Conservation (phyloP, 768 basidiomycete genomes). For the Leucosporidium scottii region DNA sequence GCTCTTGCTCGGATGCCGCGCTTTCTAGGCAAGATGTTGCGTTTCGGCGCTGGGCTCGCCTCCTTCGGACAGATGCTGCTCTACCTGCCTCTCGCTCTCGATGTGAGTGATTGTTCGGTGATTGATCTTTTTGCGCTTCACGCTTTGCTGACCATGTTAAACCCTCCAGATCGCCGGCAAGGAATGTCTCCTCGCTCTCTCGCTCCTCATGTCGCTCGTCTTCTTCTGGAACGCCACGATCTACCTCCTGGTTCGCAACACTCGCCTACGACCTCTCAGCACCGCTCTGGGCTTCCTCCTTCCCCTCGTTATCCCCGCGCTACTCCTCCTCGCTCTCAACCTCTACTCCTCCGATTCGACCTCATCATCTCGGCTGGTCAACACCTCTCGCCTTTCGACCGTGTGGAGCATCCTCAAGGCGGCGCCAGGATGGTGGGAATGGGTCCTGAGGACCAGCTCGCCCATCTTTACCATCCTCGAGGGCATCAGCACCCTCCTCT, state of each 20-base stretch:
- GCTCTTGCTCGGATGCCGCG: not conserved
- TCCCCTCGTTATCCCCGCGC: constrained; percentile 31
- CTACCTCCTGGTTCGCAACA: constrained; percentile 28
- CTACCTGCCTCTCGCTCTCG: constrained; percentile 38
- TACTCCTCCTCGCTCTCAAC: constrained; percentile 37
- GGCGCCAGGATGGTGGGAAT: constrained; percentile 31
- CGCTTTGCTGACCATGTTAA: not conserved
- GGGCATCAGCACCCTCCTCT: constrained; percentile 32
- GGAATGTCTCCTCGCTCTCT: constrained; percentile 30
- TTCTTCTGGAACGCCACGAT: constrained; percentile 24
- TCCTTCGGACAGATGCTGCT: constrained; percentile 32
- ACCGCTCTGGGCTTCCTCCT: constrained; percentile 19
- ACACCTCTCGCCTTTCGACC: not conserved
- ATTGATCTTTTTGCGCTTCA: too few species aligned
- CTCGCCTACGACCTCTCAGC: constrained; percentile 29
- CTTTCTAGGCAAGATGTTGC: not conserved
- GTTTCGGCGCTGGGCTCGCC: not conserved
- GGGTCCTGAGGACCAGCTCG: constrained; percentile 22
- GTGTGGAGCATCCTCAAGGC: not conserved
- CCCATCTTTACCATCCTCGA: constrained; percentile 38
- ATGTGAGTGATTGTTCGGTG: constrained; percentile 3
- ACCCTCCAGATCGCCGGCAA: constrained; percentile 34
- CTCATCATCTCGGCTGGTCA: constrained; percentile 35
- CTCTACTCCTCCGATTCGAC: constrained; percentile 39
- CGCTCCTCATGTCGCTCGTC: constrained; percentile 31